Conservation (phyloP, 225 moss, liverwort and hornwort species). For the Pleurozium schreberi region DNA sequence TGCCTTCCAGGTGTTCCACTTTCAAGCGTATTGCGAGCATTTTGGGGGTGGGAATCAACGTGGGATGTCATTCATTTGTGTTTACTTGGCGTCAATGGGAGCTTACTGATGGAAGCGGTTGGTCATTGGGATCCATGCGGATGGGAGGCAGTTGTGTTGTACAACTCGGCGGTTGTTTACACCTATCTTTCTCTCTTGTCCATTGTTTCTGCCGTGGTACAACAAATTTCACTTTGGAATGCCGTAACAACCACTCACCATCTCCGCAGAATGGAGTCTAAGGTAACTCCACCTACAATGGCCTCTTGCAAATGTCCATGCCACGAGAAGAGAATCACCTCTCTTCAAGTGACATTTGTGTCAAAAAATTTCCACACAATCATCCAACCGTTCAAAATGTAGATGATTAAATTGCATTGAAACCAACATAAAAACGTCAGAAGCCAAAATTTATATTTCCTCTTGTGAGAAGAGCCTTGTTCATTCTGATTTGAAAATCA, state of each 20-base stretch:
- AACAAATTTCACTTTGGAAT: not conserved
- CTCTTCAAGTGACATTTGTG: too few species aligned
- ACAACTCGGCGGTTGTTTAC: not conserved
- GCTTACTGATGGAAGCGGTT: not conserved
- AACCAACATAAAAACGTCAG: not conserved
- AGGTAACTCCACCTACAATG: not conserved
- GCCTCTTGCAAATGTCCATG: too few species aligned
- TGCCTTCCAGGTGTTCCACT: not conserved
- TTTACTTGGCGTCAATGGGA: not conserved
- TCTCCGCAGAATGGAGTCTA: not conserved
- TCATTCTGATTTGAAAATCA: not conserved
- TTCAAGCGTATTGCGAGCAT: not conserved
- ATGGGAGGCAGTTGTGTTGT: not conserved
- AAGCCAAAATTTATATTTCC: not conserved
- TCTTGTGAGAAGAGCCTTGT: not conserved
- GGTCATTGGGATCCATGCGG: constrained; percentile 3
- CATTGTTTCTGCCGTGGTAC: not conserved
- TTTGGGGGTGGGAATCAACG: not conserved
- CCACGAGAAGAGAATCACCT: not conserved
- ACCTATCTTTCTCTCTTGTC: not conserved
- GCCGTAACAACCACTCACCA: not conserved
- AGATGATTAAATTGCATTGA: not conserved
- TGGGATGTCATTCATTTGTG: not conserved
- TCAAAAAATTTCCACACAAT: not conserved
- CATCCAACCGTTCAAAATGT: not conserved